Percentiles rank a stretch among this genome's conserved stretches.
Conservation (phyloP, 192 early-diverging fungal genomes). For the Globomyces pollinis-pini region DNA sequence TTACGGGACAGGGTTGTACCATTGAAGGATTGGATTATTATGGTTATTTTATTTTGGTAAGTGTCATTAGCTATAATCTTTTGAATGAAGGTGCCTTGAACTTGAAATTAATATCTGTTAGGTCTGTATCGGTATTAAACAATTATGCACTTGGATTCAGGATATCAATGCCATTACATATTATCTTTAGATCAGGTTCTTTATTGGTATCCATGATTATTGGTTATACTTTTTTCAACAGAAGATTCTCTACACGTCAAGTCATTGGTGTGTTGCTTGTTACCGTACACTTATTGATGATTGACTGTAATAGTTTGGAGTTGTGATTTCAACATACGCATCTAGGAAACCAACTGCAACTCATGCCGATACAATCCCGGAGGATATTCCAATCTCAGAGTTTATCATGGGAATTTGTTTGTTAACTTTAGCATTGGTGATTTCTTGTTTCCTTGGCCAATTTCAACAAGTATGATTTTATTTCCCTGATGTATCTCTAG, state of each 20-base stretch:
- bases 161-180: conserved; percentile 83
- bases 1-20: conserved; percentile 51
- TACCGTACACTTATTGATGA: conserved; percentile 63
- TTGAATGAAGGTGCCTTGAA: too few species aligned
- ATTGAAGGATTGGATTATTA: conserved; percentile 58
- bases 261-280: conserved; percentile 64
- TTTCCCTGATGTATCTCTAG: too few species aligned
- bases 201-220: conserved; percentile 78
- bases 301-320: not conserved
- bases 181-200: conserved; percentile 79
- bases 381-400: conserved; percentile 19
- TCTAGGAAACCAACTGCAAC: not conserved
- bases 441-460: conserved; percentile 74
- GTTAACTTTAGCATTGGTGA: conserved; percentile 60
- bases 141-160: conserved; percentile 72
- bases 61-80: too few species aligned
- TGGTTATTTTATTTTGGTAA: conserved; percentile 70
- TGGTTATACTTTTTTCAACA: conserved; percentile 24
- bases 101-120: too few species aligned
- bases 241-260: conserved; percentile 41
- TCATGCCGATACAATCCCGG: not conserved
- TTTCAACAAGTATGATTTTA: conserved; percentile 78
- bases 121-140: conserved; percentile 76
- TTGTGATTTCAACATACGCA: conserved; percentile 46
- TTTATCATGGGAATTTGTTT: conserved; percentile 62